phyloP scores from a whole-genome alignment of 2,329 filamentous ascomycete species.

The Fusarium protoensiforme region DNA sequence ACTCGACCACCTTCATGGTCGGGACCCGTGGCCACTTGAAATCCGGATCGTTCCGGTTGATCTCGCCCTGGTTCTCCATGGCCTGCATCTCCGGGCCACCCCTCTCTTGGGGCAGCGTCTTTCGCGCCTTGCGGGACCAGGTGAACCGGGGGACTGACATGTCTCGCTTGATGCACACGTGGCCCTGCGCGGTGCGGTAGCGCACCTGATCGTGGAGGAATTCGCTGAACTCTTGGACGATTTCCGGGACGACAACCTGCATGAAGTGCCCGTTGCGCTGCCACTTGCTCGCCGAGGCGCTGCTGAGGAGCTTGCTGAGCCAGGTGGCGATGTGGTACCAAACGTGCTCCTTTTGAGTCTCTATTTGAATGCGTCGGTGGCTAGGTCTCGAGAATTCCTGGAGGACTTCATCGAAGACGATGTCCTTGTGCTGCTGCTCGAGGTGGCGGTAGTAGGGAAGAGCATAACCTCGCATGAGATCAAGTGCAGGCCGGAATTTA shows the following conservation, averaged over 20 bases:
- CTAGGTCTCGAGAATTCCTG: slow-evolving; percentile 28
- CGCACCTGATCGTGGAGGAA: slow-evolving; percentile 46
- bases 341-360: slow-evolving; percentile 47
- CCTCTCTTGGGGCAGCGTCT: slow-evolving; percentile 43
- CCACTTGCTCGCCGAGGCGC: slow-evolving; percentile 31
- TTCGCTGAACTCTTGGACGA: slow-evolving; percentile 48
- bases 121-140: slow-evolving; percentile 35
- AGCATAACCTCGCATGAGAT: slow-evolving; percentile 53
- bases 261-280: slow-evolving; percentile 38
- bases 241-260: slow-evolving; percentile 41
- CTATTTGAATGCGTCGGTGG: slow-evolving; percentile 42
- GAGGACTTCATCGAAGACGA: slow-evolving; percentile 49
- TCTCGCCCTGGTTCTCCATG: slow-evolving; percentile 22
- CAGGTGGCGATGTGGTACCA: slow-evolving; percentile 46
- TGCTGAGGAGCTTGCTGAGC: slow-evolving; percentile 43
- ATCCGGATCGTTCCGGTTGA: slow-evolving; percentile 24
- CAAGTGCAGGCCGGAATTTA: slow-evolving; percentile 46
- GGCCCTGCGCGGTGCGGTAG: slow-evolving; percentile 49
- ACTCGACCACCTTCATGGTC: slow-evolving; percentile 38
- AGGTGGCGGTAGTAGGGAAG: slow-evolving; percentile 51
- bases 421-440: slow-evolving; percentile 39
- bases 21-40: slow-evolving; percentile 40
- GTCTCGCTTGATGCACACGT: slow-evolving; percentile 41
- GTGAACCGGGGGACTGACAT: slow-evolving; percentile 33
- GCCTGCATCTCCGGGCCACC: slow-evolving; percentile 17